Conservation (phyloP, 2,329 filamentous ascomycete species). For the Aspergillus neoniger region DNA sequence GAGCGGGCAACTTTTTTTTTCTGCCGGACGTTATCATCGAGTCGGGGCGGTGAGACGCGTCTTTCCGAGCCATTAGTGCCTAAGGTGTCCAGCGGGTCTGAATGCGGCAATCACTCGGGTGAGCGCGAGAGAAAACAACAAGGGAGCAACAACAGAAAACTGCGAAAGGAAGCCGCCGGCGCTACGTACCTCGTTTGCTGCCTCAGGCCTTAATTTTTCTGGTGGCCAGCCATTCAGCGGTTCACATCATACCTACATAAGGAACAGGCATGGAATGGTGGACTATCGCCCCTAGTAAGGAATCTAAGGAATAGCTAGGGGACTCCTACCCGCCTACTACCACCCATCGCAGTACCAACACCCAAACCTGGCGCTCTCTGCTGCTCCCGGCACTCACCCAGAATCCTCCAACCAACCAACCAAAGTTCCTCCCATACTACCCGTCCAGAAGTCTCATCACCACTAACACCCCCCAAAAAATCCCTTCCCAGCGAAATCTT, state of each 20-base stretch:
- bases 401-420: slow-evolving; percentile 25
- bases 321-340: slow-evolving; percentile 2
- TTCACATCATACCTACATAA: slow-evolving; percentile 3
- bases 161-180: background rate
- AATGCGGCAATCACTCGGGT: slow-evolving; percentile 6
- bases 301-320: slow-evolving; percentile 1
- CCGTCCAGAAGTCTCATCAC: slow-evolving; percentile 25
- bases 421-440: slow-evolving; percentile 23
- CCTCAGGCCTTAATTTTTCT: background rate
- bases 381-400: slow-evolving; percentile 22
- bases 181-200: background rate
- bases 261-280: background rate
- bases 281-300: slow-evolving; percentile 3
- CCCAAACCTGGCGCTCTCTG: slow-evolving; percentile 6
- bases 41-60: slow-evolving; percentile 17
- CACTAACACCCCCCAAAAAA: slow-evolving; percentile 32
- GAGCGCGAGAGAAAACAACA: background rate
- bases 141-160: background rate
- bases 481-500: slow-evolving; percentile 34
- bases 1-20: slow-evolving; percentile 30
- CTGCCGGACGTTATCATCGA: slow-evolving; percentile 23
- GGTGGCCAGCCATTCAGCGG: background rate
- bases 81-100: slow-evolving; percentile 16
- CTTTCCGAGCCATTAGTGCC: slow-evolving; percentile 8
- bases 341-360: slow-evolving; percentile 3